phyloP scores from a whole-genome alignment of 441 rosid genomes.

The Sinapis alba region DNA sequence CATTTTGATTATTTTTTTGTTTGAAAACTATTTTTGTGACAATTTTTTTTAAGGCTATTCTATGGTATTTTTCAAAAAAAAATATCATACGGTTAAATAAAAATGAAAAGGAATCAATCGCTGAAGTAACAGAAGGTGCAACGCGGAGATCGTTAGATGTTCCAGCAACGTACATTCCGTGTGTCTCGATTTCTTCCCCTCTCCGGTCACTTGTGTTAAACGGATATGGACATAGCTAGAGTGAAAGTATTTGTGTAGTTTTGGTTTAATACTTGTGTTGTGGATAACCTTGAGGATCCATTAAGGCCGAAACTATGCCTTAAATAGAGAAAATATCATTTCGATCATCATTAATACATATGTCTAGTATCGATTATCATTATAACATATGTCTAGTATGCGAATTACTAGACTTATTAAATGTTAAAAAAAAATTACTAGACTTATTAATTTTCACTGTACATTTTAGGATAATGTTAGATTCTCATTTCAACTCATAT shows the following conservation, averaged over 20 bases:
- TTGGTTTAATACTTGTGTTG: too few relatives aligned
- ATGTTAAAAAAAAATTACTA: too few relatives aligned
- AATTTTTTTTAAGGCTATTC: too few relatives aligned
- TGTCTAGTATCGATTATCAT: too few relatives aligned
- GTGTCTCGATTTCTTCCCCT: constrained; percentile 72
- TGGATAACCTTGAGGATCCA: too few relatives aligned
- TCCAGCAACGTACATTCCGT: constrained; percentile 88
- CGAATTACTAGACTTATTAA: background rate
- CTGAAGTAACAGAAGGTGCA: constrained; percentile 82
- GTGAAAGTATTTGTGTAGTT: background rate
- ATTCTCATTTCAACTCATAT: background rate
- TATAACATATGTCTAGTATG: background rate
- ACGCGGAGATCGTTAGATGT: constrained; percentile 96
- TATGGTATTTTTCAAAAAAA: too few relatives aligned
- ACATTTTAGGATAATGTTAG: background rate
- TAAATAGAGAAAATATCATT: background rate
- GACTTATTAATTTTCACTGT: background rate
- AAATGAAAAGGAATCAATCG: constrained; percentile 50
- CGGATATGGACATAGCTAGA: background rate
- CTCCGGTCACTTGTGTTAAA: constrained; percentile 15
- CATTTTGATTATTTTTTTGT: too few relatives aligned
- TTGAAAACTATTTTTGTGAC: too few relatives aligned
- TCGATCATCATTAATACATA: background rate
- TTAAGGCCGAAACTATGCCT: background rate
- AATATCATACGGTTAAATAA: background rate